Evolutionary conservation across 2,329 filamentous ascomycete species (phyloP), one percentile per base, ranked within the genome.

Genomic region (Cladosporium sp.): DNA sequence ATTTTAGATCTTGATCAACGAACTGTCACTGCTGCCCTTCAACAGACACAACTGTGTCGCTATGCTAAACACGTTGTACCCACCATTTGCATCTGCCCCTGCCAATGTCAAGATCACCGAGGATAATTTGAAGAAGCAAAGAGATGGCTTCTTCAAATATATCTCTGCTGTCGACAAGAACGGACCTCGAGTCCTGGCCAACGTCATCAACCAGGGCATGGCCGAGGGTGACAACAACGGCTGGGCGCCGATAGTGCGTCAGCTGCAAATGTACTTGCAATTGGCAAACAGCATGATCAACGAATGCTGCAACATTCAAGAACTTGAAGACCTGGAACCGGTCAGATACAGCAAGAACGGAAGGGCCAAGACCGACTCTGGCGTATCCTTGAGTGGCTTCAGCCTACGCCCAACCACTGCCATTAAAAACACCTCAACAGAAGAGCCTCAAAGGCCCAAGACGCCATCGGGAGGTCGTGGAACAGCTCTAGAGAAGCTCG

Each of bases 21-120:
- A 87, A 64, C 78, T 88, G 64, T 80, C 83, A 24, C 74, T 85
- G 28, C 74, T 78, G 32, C 83, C 83, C 0, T 85, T 84, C 71
- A 83, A 83, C 74, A 86, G 85, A 69, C 77, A 80, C 65, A 87
- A 86, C 68, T 86, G 84, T 66, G 77, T 86, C 61, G 85, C 83
- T 54, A 84, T 88, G 79, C 79, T 88, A 51, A 88, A 88, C 71
- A 87, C 84, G 9, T 75, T 88, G 28, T 83, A 86, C 61, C 85
- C 85, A 7, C 83, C 85, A 2, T 59, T 62, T 12, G 75, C 80
- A 40, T 74, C 76, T 42, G 70, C 72, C 15, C 74, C 75, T 42
- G 81, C 80, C 4, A 83, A 81, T 9, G 71, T 77, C 25, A 77
- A 81, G 52, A 69, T 86, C 58, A 82, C 78, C 8, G 69, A 74